Evolutionary conservation across 75 land plant genomes (phyloP), one percentile per base, ranked within the genome.

Genomic region (Selaginella tamariscina): DNA sequence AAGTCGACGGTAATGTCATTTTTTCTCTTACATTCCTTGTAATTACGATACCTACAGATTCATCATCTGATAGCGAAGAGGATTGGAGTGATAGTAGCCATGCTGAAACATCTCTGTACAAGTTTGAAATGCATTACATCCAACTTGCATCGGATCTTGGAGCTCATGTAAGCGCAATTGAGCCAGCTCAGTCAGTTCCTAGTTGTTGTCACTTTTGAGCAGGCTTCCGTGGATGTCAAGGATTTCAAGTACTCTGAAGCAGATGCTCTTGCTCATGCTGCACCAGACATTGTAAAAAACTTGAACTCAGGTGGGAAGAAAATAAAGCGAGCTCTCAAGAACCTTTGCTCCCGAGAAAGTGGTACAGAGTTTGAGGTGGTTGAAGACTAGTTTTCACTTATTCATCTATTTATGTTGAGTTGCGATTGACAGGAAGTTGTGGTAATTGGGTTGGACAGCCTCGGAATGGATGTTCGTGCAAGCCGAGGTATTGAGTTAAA

Each of bases 331-430:
- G 92, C 97, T 9, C 81, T 91, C 24, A 91, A 82, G 57, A 73
- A 82, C 18, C 77, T 91, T 15, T 85, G 92, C 74, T 78, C 74
- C 77, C 84, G 86, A 77, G 33, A 62, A 27, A 85, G 80, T 71
- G 89, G 93, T 44, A 15, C 15, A 39, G 49, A 39, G 5, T 39
- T 39, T 39, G 49, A 39, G 49, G 49, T 39, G 49, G 11, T n/a
- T n/a, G n/a, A n/a, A n/a, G n/a, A n/a, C n/a, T n/a, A n/a, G n/a
- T n/a, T n/a, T n/a, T n/a, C n/a, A n/a, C n/a, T n/a, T n/a, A n/a
- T n/a, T n/a, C n/a, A n/a, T n/a, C n/a, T n/a, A 72, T 88, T 56
- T 78, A 85, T 74, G 88, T 83, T 23, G 88, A 90, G 92, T 91
- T 90, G 77, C 75, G 31, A 29, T 1, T 24, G 32, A 2, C 55